Percentiles rank a stretch among this genome's conserved stretches.
Conservation (phyloP, 106 monocot species). For the Dendrobium huoshanense region DNA sequence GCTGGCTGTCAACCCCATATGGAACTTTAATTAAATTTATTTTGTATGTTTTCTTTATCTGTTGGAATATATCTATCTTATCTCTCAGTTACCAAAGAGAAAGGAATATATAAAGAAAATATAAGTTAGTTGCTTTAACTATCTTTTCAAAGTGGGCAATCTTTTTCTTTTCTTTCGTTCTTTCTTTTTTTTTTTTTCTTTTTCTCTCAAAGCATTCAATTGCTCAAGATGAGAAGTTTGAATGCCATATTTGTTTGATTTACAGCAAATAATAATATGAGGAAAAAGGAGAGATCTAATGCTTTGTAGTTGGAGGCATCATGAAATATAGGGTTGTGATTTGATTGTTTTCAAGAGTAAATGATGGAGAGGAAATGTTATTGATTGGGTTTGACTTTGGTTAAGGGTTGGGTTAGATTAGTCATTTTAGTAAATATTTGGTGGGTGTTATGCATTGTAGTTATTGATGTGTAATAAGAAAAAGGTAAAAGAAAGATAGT, state of each 20-base stretch:
- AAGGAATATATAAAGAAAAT: too few species aligned
- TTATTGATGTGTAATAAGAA: too few species aligned
- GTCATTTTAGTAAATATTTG: too few species aligned
- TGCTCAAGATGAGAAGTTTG: background rate
- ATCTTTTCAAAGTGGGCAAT: background rate
- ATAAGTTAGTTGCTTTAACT: too few species aligned
- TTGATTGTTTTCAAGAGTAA: too few species aligned
- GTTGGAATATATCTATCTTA: background rate
- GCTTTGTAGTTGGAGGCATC: background rate
- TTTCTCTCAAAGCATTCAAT: background rate
- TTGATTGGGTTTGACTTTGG: too few species aligned
- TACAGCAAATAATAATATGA: background rate
- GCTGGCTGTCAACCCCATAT: background rate
- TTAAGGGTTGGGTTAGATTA: too few species aligned
- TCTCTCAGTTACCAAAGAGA: background rate
- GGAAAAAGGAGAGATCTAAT: background rate
- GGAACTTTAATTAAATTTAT: background rate
- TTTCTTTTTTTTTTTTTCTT: background rate
- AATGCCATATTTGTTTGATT: background rate
- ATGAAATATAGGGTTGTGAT: background rate
- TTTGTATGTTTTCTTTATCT: background rate
- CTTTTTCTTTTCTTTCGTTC: background rate
- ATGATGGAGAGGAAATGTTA: too few species aligned
- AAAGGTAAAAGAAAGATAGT: too few species aligned
- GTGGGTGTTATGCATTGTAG: too few species aligned